A percentile compares a stretch with the other conserved stretches of the same genome.
Conservation (phyloP, 768 basidiomycete species). For the Hygrophorus pudorinus region DNA sequence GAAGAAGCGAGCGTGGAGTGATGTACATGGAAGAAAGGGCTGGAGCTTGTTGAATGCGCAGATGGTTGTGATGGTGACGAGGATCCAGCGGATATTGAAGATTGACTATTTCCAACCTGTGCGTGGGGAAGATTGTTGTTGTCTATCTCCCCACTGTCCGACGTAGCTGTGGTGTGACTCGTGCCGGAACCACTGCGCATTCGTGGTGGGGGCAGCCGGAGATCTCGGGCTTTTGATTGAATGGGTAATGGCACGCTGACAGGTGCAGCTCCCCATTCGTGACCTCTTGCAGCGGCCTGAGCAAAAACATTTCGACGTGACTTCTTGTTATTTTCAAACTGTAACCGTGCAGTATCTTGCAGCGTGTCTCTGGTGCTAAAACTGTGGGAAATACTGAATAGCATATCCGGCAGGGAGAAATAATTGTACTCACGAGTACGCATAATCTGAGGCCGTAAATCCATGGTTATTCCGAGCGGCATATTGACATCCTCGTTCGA, state of each 20-base stretch:
- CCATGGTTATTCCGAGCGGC: conserved; percentile 81
- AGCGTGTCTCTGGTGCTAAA: conserved; percentile 67
- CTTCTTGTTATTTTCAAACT: conserved; percentile 74
- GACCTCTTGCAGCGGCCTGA: conserved; percentile 60
- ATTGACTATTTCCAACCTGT: conserved; percentile 24
- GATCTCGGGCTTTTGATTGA: conserved; percentile 34
- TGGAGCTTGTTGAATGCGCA: conserved; percentile 30
- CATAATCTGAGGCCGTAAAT: conserved; percentile 88
- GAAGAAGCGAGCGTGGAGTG: conserved; percentile 22
- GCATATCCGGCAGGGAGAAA: not conserved
- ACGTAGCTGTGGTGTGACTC: conserved; percentile 66
- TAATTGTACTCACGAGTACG: conserved; percentile 59
- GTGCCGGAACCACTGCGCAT: conserved; percentile 77
- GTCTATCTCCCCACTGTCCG: conserved; percentile 62
- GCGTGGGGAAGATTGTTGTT: conserved; percentile 28
- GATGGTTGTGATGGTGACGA: conserved; percentile 54
- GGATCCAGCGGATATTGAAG: conserved; percentile 47
- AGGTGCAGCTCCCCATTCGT: conserved; percentile 44
- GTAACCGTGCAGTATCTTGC: conserved; percentile 69
- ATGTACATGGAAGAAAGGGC: conserved; percentile 28
- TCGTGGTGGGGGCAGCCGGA: conserved; percentile 33
- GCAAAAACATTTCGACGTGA: conserved; percentile 60
- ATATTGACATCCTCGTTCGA: conserved; percentile 83
- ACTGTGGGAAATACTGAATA: conserved; percentile 24
- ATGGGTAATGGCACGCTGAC: conserved; percentile 36